A percentile compares a stretch with the other conserved stretches of the same genome.
phyloP scores from a whole-genome alignment of 305 asterid genomes.

The Fraxinus greggii region DNA sequence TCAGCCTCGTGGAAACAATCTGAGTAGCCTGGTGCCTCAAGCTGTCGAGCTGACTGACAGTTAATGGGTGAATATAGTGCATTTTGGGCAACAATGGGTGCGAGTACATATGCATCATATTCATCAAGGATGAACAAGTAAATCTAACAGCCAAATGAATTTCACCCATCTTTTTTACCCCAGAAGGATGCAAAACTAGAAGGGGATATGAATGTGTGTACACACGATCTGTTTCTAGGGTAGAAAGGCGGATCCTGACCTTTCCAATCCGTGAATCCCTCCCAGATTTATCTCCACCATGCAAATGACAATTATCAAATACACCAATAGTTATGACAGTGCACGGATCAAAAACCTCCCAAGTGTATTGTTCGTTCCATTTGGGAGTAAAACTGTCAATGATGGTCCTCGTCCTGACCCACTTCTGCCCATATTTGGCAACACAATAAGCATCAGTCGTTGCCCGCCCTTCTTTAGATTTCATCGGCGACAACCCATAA shows the following conservation, averaged over 20 bases:
- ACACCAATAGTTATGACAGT: conserved; percentile 71
- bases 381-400: conserved; percentile 64
- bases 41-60: conserved; percentile 60
- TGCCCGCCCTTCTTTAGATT: conserved; percentile 57
- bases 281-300: conserved; percentile 61
- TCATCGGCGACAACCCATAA: conserved; percentile 62
- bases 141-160: conserved; percentile 65
- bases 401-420: conserved; percentile 74
- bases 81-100: conserved; percentile 64
- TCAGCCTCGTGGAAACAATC: conserved; percentile 53
- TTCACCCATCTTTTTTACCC: conserved; percentile 78
- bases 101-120: conserved; percentile 69
- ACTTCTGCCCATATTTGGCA: conserved; percentile 73
- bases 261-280: conserved; percentile 71
- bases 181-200: conserved; percentile 59
- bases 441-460: conserved; percentile 75
- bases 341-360: conserved; percentile 80
- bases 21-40: conserved; percentile 74
- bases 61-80: conserved; percentile 67
- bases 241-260: conserved; percentile 71
- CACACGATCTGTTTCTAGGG: conserved; percentile 71
- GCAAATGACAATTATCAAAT: conserved; percentile 63
- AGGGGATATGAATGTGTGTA: conserved; percentile 72
- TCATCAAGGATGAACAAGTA: conserved; percentile 55
- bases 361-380: conserved; percentile 78